phyloP scores from a whole-genome alignment of 768 basidiomycete species.

The Cyclocybe cylindracea region DNA sequence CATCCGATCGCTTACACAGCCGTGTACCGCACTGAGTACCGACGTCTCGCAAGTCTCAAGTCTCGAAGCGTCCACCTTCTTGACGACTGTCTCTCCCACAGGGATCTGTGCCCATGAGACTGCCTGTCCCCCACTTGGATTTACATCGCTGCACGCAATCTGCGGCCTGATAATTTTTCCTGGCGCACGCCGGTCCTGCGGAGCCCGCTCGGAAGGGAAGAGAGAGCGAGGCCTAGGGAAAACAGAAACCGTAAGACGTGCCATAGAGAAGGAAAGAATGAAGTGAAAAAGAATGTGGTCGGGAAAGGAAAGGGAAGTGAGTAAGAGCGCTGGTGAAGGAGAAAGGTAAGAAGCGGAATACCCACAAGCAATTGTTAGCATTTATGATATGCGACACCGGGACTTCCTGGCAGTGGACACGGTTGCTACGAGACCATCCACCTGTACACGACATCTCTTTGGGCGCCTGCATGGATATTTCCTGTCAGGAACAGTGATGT shows the following conservation, averaged over 20 bases:
- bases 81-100: constrained; percentile 59
- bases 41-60: too few relatives aligned
- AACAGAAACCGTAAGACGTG: constrained; percentile 33
- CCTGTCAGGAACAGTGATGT: neutral
- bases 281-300: constrained; percentile 18
- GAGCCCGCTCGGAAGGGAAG: constrained; percentile 35
- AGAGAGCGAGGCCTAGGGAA: constrained; percentile 33
- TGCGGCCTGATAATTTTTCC: constrained; percentile 31
- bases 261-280: constrained; percentile 37
- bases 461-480: neutral
- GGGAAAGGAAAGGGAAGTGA: constrained; percentile 16
- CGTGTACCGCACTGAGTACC: too few relatives aligned
- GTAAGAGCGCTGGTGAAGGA: constrained; percentile 9
- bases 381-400: neutral
- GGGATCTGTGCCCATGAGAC: constrained; percentile 51
- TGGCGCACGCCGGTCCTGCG: constrained; percentile 50
- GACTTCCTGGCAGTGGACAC: constrained; percentile 1
- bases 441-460: neutral
- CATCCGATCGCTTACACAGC: constrained; percentile 27
- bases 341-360: neutral
- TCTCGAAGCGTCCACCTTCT: constrained; percentile 29
- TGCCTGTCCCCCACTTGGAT: constrained; percentile 47
- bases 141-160: constrained; percentile 42
- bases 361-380: neutral
- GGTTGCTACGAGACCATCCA: constrained; percentile 26